Base-by-base conservation (phyloP, 2,329 filamentous ascomycete genomes). In the Botryotinia globosa region DNA sequence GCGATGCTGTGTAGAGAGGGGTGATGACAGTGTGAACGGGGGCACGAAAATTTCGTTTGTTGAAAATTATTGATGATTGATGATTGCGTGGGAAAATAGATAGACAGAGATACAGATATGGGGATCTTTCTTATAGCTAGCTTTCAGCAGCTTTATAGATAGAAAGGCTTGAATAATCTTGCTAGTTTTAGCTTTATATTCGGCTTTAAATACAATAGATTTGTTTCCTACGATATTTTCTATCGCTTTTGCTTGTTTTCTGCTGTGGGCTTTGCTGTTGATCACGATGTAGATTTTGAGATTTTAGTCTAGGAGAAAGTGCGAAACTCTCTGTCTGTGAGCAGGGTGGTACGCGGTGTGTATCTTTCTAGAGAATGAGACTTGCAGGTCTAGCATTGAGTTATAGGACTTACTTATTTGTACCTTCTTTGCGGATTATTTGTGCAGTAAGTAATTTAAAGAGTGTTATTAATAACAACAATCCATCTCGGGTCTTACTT, bases 271-370 rank as follows among this genome's bases (percentile, higher is more conserved):
- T 25, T 32, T 12, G 9, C 7, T 45, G n/a, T 25, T 10, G 5
- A 14, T 45, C 4, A 7, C 0, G 3, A 9, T 14, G 7, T 9
- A 4, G 18, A 5, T n/a, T 4, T 16, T 12, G 1, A 29, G 3
- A 18, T 58, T 1, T 34, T 32, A 0, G 16, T 16, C 8, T 18
- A 58, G 16, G 4, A 7, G n/a, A 7, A n/a, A 45, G n/a, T 12
- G n/a, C 9, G 16, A 29, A 8, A 8, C 10, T 1, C 34, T 34
- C 34, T 34, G 5, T 37, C 34, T 14, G n/a, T 7, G 18, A 12
- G 29, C 3, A 37, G 3, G 3, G 48, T n/a, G 48, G 7, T 5
- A 1, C 22, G 4, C 25, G 20, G 16, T 44, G 18, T 44, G 16
- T 42, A 42, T 42, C 3, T 42, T 42, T 42, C 14, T 39, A 10